Conservation (phyloP, 805 yeast species). For the Pichia sporocuriosa region DNA sequence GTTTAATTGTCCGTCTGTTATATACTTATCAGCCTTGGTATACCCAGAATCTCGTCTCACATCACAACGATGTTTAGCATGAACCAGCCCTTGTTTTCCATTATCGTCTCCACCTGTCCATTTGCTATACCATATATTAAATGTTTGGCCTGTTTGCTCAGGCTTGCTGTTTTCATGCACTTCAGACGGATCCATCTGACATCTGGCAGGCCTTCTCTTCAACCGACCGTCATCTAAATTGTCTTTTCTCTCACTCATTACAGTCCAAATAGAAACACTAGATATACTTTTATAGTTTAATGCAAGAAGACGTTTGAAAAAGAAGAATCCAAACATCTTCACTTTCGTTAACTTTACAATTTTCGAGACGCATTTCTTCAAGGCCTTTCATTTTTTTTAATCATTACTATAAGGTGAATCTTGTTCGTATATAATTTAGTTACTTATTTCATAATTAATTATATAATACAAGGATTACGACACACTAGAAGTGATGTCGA, state of each 20-base stretch:
- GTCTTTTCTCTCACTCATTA: background rate
- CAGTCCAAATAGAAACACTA: too few species aligned
- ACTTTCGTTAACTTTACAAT: too few species aligned
- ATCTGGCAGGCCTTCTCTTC: conserved; percentile 47
- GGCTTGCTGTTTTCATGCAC: conserved; percentile 55
- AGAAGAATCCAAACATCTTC: background rate
- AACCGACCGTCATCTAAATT: background rate
- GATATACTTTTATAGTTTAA: too few species aligned
- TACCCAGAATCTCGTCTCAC: conserved; percentile 63
- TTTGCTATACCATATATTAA: conserved; percentile 81
- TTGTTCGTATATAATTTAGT: too few species aligned
- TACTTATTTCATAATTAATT: too few species aligned
- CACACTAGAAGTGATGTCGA: too few species aligned
- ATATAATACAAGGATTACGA: background rate
- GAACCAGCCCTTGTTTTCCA: conserved; percentile 32
- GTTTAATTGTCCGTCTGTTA: conserved; percentile 23
- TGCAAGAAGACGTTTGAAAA: too few species aligned
- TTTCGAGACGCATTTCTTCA: too few species aligned
- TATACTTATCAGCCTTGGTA: conserved; percentile 56
- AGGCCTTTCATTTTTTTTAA: too few species aligned
- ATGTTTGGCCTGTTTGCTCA: conserved; percentile 71
- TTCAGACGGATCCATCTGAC: conserved; percentile 62
- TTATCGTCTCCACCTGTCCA: conserved; percentile 76
- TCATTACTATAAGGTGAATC: too few species aligned
- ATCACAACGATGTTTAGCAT: conserved; percentile 54